Conservation (phyloP, 2,329 filamentous ascomycete species). For the Fusarium tjaetaba region DNA sequence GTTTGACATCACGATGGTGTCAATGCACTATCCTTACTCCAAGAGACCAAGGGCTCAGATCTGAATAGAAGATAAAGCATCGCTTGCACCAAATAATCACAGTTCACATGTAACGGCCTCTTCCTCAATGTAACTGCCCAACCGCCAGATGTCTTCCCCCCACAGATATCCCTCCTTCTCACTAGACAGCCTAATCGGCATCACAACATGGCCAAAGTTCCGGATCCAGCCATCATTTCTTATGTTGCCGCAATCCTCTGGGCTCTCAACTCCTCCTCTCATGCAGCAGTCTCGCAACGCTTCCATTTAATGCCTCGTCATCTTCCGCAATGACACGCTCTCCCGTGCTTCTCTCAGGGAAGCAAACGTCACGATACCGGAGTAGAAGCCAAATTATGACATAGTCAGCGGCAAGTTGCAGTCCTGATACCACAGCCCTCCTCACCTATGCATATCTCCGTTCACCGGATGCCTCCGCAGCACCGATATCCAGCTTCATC, state of each 20-base stretch:
- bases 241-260: fast-evolving
- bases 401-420: not conserved
- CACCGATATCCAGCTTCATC: not conserved
- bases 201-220: not conserved
- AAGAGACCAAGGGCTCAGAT: not conserved
- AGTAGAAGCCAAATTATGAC: not conserved
- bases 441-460: not conserved
- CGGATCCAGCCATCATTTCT: too few relatives aligned
- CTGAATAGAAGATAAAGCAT: fast-evolving
- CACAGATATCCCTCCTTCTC: not conserved
- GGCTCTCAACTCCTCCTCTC: fast-evolving
- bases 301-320: not conserved
- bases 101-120: too few relatives aligned
- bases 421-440: not conserved
- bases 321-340: not conserved
- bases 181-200: not conserved
- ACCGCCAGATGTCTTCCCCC: not conserved
- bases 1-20: not conserved
- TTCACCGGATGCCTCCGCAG: not conserved
- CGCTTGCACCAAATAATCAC: not conserved
- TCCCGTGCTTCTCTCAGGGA: not conserved
- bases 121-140: not conserved
- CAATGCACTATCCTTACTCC: not conserved
- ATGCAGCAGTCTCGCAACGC: too few relatives aligned
- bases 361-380: not conserved